These are phyloP conservation scores for Erythrophleum fordii DNA, from an alignment of 306 rosid species.

Conservation along the genomic window DNA sequence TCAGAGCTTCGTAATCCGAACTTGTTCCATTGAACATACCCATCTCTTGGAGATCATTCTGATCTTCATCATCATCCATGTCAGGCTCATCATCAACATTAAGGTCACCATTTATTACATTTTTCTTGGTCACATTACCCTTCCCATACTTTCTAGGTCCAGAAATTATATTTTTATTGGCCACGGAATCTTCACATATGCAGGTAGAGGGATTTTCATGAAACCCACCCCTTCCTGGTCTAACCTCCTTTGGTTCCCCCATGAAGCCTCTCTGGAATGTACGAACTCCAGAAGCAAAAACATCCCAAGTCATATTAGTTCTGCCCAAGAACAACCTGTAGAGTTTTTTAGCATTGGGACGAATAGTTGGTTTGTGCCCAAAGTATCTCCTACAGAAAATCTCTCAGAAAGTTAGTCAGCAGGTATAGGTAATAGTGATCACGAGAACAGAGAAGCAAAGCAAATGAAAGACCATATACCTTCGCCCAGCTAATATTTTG, in stretches of 20 bases:
- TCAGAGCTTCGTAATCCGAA: constrained; percentile 66
- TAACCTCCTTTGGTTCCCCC: constrained; percentile 92
- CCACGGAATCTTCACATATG: constrained; percentile 79
- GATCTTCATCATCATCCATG: constrained; percentile 75
- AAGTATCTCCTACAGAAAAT: constrained; percentile 79
- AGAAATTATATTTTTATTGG: constrained; percentile 49
- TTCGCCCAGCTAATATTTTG: constrained; percentile 91
- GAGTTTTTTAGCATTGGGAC: constrained; percentile 95
- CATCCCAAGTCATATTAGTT: constrained; percentile 90
- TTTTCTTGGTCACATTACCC: constrained; percentile 51
- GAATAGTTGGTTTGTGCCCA: constrained; percentile 98
- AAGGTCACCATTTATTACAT: constrained; percentile 46
- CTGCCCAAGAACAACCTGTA: constrained; percentile 71
- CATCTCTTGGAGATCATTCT: constrained; percentile 57
- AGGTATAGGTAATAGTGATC: constrained; percentile 16
- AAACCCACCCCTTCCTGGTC: constrained; percentile 96
- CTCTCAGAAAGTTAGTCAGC: constrained; percentile 34
- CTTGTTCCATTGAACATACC: constrained; percentile 58
- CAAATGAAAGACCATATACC: constrained; percentile 53
- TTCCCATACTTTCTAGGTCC: constrained; percentile 63
- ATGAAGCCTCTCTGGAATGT: constrained; percentile 88
- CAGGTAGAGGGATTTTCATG: constrained; percentile 95
- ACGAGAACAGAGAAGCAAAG: not conserved
- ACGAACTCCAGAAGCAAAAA: constrained; percentile 77
- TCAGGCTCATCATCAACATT: constrained; percentile 71